Evolutionary conservation across 2,329 filamentous ascomycete species (phyloP).

Genomic region (Neopestalotiopsis rosae): DNA sequence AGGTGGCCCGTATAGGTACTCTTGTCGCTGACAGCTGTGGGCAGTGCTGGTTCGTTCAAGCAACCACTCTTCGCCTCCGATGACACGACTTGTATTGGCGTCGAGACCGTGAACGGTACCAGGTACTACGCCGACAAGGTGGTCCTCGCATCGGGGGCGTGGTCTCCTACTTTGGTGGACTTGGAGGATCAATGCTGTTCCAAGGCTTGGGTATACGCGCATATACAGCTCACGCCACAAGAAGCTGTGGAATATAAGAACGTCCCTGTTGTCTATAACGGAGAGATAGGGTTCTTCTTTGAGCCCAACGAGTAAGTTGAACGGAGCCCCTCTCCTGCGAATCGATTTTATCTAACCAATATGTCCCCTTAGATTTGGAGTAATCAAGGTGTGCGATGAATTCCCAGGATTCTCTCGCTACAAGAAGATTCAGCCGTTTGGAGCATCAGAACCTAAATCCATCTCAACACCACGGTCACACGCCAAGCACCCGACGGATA

Average conservation of each 20-base stretch:
- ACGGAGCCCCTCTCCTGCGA: not conserved
- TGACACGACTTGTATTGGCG: conserved; percentile 41
- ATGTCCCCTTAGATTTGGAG: conserved; percentile 28
- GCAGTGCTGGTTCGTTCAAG: conserved; percentile 49
- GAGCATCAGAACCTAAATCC: conserved; percentile 37
- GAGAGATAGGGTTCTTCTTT: conserved; percentile 55
- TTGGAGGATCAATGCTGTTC: conserved; percentile 44
- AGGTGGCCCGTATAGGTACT: no score
- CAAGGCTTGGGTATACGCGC: conserved; percentile 52
- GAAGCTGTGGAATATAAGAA: conserved; percentile 47
- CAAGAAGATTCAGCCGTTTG: conserved; percentile 39
- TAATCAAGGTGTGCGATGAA: conserved; percentile 45
- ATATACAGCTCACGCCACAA: conserved; percentile 46
- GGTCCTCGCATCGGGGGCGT: conserved; percentile 46
- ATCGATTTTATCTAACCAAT: not conserved
- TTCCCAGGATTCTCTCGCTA: conserved; percentile 45
- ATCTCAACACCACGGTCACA: conserved; percentile 42
- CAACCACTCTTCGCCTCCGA: conserved; percentile 44
- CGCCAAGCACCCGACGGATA: conserved; percentile 42
- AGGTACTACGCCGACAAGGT: conserved; percentile 49
- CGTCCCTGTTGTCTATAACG: conserved; percentile 50
- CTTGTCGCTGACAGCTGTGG: not conserved
- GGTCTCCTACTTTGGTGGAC: conserved; percentile 41
- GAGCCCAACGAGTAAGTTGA: conserved; percentile 45
- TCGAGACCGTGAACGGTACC: conserved; percentile 46